Percentiles rank a stretch among this genome's conserved stretches.
phyloP scores from a whole-genome alignment of 495 filamentous ascomycete species.

The Pseudoneurospora amorphoporcata region DNA sequence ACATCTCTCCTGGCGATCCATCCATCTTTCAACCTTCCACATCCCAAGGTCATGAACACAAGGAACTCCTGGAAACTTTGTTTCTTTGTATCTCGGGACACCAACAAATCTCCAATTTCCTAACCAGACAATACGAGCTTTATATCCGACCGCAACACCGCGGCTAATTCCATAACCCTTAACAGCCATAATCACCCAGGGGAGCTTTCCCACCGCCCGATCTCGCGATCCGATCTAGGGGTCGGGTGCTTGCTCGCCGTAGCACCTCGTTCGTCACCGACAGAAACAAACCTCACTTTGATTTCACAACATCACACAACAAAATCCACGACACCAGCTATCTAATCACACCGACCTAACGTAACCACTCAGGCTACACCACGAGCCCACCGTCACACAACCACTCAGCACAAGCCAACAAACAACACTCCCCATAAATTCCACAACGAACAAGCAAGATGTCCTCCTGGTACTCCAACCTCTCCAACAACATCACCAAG shows the following conservation, averaged over 20 bases:
- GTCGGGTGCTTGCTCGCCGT: neutral
- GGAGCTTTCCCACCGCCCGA: neutral
- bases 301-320: neutral
- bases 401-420: neutral
- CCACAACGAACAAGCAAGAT: conserved; percentile 34
- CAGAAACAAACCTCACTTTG: neutral
- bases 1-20: neutral
- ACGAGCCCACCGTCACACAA: neutral
- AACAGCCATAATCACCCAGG: neutral
- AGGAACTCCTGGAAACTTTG: neutral
- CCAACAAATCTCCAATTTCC: neutral
- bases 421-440: neutral
- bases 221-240: neutral
- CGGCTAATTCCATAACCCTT: neutral
- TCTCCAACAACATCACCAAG: conserved; percentile 68
- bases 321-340: neutral
- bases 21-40: neutral
- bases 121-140: neutral
- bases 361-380: neutral
- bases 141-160: neutral
- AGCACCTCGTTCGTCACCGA: neutral
- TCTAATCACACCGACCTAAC: neutral
- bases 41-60: neutral
- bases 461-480: conserved; percentile 71
- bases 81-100: neutral